Evolutionary conservation across 169 alveolate genomes (phyloP).

Genomic region (Babesia ovis): DNA sequence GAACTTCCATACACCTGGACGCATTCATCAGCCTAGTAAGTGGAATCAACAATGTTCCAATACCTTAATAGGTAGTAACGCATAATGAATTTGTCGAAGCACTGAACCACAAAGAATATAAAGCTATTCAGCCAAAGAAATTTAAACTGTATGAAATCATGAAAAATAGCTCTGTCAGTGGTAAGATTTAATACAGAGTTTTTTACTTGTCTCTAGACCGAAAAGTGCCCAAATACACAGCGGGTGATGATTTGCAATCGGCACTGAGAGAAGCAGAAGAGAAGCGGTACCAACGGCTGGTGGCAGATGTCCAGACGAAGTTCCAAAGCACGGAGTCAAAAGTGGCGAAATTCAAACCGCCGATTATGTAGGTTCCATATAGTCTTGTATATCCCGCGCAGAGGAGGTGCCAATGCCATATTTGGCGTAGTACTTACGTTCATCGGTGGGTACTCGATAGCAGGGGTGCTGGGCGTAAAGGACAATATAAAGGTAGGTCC

Average conservation of each 20-base stretch:
- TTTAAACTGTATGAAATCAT: slow-evolving; percentile 44
- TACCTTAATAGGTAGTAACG: slow-evolving; percentile 21
- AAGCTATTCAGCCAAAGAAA: slow-evolving; percentile 12
- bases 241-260: slow-evolving; percentile 30
- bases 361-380: slow-evolving; percentile 42
- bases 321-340: not conserved
- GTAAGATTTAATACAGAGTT: not conserved
- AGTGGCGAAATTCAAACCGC: slow-evolving; percentile 33
- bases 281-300: slow-evolving; percentile 51
- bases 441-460: slow-evolving; percentile 61
- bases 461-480: slow-evolving; percentile 54
- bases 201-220: slow-evolving; percentile 13
- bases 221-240: slow-evolving; percentile 14
- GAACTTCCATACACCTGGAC: slow-evolving; percentile 48
- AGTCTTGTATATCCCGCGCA: not conserved
- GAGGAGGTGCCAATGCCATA: slow-evolving; percentile 58
- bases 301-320: slow-evolving; percentile 24
- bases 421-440: slow-evolving; percentile 62
- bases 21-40: slow-evolving; percentile 58
- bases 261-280: slow-evolving; percentile 50
- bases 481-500: slow-evolving; percentile 40
- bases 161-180: slow-evolving; percentile 28
- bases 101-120: not conserved
- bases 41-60: not conserved
- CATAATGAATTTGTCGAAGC: slow-evolving; percentile 18